Evolutionary conservation across 306 rosid genomes (phyloP).

Genomic region (Mimosa pudica): DNA sequence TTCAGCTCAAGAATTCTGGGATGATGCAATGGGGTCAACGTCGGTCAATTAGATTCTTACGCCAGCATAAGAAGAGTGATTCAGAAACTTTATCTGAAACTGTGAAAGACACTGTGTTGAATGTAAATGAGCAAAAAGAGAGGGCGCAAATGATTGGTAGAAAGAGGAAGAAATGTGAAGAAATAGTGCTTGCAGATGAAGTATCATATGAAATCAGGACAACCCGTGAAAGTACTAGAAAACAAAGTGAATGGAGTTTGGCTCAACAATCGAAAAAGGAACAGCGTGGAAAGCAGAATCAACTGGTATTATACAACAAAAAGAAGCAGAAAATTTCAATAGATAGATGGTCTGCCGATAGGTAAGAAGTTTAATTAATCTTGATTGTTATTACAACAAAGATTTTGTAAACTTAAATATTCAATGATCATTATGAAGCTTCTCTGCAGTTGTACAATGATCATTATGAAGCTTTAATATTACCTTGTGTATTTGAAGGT

Average conservation of each 20-base stretch:
- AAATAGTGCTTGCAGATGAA: constrained; percentile 30
- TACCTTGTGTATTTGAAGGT: constrained; percentile 52
- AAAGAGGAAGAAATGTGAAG: constrained; percentile 39
- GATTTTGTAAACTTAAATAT: not conserved
- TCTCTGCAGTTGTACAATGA: not conserved
- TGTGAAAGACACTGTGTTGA: constrained; percentile 12
- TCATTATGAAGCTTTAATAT: not conserved
- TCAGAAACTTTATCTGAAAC: constrained; percentile 36
- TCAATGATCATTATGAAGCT: not conserved
- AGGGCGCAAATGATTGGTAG: constrained; percentile 8
- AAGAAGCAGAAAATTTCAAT: constrained; percentile 51
- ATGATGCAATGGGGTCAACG: constrained; percentile 85
- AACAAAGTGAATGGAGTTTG: constrained; percentile 23
- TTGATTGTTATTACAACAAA: not conserved
- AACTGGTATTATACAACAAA: constrained; percentile 36
- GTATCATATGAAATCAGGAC: constrained; percentile 31
- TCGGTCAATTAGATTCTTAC: constrained; percentile 60
- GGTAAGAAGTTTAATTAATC: constrained; percentile 27
- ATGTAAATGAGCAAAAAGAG: constrained; percentile 10
- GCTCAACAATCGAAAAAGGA: constrained; percentile 32
- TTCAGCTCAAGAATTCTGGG: constrained; percentile 61
- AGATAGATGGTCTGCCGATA: constrained; percentile 59
- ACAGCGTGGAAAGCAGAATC: constrained; percentile 38
- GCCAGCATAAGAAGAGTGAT: constrained; percentile 50
- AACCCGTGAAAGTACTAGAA: constrained; percentile 53